A percentile compares a stretch with the other conserved stretches of the same genome.
Conservation (phyloP, 1,139 yeast species). For the Kodamaea anthophila region DNA sequence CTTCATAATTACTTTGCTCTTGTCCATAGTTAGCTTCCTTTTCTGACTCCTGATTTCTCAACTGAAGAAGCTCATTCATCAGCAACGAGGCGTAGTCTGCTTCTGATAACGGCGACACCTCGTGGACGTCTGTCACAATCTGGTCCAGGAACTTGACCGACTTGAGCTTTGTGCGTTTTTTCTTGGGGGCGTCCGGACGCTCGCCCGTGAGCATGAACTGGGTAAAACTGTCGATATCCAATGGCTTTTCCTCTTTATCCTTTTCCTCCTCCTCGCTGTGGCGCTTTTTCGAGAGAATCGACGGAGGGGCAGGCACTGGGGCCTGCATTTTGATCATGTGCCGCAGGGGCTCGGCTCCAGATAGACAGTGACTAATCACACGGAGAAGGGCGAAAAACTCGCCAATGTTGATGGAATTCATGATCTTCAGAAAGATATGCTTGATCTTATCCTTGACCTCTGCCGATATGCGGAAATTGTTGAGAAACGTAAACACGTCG, state of each 20-base stretch:
- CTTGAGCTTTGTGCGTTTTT: slow-evolving; percentile 38
- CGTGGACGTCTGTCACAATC: slow-evolving; percentile 41
- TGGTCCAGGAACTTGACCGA: slow-evolving; percentile 70
- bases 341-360: slow-evolving; percentile 45
- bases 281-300: slow-evolving; percentile 56
- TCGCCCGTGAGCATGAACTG: slow-evolving; percentile 71
- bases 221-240: slow-evolving; percentile 71
- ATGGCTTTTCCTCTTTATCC: slow-evolving; percentile 32
- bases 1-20: no score
- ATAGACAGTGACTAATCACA: slow-evolving; percentile 51
- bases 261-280: slow-evolving; percentile 34
- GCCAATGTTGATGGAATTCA: slow-evolving; percentile 56
- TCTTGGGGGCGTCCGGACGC: slow-evolving; percentile 41
- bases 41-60: slow-evolving; percentile 47
- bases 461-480: slow-evolving; percentile 51
- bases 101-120: slow-evolving; percentile 20
- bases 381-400: slow-evolving; percentile 71
- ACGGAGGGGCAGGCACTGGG: slow-evolving; percentile 61
- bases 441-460: slow-evolving; percentile 38
- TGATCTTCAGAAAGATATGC: slow-evolving; percentile 45
- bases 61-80: slow-evolving; percentile 61
- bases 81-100: slow-evolving; percentile 53
- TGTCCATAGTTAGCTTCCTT: slow-evolving; percentile 62
- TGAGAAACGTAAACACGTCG: slow-evolving; percentile 60
- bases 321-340: slow-evolving; percentile 46